These are phyloP conservation scores for Tricholoma hemisulphureum DNA, from an alignment of 768 basidiomycete species.

Conservation along the genomic window DNA sequence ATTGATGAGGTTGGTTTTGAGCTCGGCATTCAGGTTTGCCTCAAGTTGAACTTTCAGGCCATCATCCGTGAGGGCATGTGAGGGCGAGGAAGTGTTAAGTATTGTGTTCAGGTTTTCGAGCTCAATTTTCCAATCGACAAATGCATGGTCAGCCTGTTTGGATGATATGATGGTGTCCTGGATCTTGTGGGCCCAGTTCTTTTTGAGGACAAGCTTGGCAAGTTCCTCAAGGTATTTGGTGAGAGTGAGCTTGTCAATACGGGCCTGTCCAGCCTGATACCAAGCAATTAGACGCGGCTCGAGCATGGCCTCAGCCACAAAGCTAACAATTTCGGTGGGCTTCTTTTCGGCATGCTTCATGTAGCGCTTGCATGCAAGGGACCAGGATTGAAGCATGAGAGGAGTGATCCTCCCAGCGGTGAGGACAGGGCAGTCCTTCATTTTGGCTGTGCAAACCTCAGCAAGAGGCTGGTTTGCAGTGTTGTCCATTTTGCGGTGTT, in stretches of 20 bases:
- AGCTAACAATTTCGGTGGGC: constrained; percentile 9
- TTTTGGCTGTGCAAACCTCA: constrained; percentile 6
- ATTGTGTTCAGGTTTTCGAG: constrained; percentile 17
- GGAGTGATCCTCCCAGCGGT: constrained; percentile 15
- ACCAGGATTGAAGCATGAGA: constrained; percentile 15
- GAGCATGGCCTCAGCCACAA: constrained; percentile 17
- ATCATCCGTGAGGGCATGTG: neutral
- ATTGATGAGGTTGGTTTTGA: constrained; percentile 1
- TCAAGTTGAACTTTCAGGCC: constrained; percentile 9
- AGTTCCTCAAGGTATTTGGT: constrained; percentile 10
- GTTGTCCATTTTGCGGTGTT: neutral
- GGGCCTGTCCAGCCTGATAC: constrained; percentile 11
- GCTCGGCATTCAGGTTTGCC: constrained; percentile 7
- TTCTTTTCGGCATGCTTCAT: constrained; percentile 13
- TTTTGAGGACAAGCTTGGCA: constrained; percentile 4
- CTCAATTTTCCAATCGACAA: constrained; percentile 19
- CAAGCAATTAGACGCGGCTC: constrained; percentile 15
- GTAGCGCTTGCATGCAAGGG: constrained; percentile 11
- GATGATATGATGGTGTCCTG: constrained; percentile 6
- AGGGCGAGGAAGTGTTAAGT: neutral
- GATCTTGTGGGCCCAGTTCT: constrained; percentile 5
- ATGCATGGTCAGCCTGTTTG: constrained; percentile 6
- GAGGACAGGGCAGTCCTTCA: constrained; percentile 18
- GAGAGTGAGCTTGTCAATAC: constrained; percentile 17
- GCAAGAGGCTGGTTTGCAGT: constrained; percentile 6